phyloP scores from a whole-genome alignment of 2,329 filamentous ascomycete species.

The Paecilomyces sp. region DNA sequence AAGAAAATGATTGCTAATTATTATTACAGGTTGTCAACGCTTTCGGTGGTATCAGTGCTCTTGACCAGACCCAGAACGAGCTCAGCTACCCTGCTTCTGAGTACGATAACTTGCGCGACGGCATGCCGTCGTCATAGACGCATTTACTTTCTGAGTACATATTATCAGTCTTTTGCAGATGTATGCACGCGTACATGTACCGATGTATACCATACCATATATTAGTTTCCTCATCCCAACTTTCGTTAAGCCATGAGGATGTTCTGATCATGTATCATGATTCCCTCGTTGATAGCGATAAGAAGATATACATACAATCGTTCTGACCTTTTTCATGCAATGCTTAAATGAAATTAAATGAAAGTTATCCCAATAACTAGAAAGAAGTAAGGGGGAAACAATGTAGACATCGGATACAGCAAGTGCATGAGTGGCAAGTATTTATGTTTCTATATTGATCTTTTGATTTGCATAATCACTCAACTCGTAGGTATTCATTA shows the following conservation, averaged over 20 bases:
- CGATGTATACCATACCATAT: background rate
- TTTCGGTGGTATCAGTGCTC: slow-evolving; percentile 21
- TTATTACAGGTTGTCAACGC: slow-evolving; percentile 21
- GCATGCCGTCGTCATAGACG: slow-evolving; percentile 6
- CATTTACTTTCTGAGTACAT: background rate
- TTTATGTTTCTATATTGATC: background rate
- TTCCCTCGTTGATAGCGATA: no score
- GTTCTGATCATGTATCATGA: no score
- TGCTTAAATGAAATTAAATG: no score
- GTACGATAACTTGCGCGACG: slow-evolving; percentile 47
- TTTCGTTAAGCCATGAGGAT: no score
- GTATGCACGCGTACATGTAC: background rate
- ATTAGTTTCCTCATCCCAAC: no score
- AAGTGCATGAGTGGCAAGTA: no score
- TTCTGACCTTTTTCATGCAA: no score
- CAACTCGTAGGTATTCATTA: background rate
- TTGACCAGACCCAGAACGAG: slow-evolving; percentile 44
- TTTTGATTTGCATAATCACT: background rate
- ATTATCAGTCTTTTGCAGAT: background rate
- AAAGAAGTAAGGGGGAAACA: no score
- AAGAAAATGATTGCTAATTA: background rate
- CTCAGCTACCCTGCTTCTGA: slow-evolving; percentile 46
- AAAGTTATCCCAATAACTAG: no score
- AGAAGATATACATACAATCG: no score
- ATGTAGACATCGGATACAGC: no score